Evolutionary conservation across 345 rosid genomes (phyloP), one percentile per base, ranked within the genome.

Genomic region (Aethionema arabicum): DNA sequence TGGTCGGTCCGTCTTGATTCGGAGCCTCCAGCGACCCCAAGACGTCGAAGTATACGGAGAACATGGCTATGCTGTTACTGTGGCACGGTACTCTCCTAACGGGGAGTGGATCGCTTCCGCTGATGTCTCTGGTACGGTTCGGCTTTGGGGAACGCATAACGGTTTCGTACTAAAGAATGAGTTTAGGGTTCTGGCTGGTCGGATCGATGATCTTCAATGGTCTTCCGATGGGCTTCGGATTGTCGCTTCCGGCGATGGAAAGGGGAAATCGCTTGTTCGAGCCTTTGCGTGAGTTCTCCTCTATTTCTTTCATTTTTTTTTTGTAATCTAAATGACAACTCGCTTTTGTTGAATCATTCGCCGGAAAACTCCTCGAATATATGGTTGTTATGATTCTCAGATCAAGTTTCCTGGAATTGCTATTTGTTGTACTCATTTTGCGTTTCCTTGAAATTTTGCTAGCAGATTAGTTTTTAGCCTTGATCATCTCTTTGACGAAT

Each of bases 31-130:
- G 39, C 72, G 79, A 43, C 95, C 89, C 0, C 83, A 87, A 40
- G 82, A 84, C 58, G 87, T 86, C 37, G 54, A 90, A 60, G 89
- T 90, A 36, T 93, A 93, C 76, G 90, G 85, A 32, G 99, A 93
- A 30, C 99, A 93, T 72, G 91, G 79, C 3, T 90, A 93, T 68
- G 90, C 85, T 12, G 95, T 80, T 66, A 93, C 95, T 48, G 89
- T 90, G 29, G 97, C 96, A 56, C 82, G 96, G 0, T 93, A 79
- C 85, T 90, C 97, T 8, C 99, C 99, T 43, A 90, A 90, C 53
- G 97, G 99, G 0, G 99, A 93, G 82, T 93, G 99, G 99, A 77
- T 93, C 63, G 97, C 97, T 58, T 93, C 97, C 4, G 97, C 90
- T 13, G 97, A 93, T 52, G 85, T 78, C 40, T 85, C 96, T 10